Conservation (phyloP, 1,139 yeast genomes). For the Yamadazyma songkhlaensis region DNA sequence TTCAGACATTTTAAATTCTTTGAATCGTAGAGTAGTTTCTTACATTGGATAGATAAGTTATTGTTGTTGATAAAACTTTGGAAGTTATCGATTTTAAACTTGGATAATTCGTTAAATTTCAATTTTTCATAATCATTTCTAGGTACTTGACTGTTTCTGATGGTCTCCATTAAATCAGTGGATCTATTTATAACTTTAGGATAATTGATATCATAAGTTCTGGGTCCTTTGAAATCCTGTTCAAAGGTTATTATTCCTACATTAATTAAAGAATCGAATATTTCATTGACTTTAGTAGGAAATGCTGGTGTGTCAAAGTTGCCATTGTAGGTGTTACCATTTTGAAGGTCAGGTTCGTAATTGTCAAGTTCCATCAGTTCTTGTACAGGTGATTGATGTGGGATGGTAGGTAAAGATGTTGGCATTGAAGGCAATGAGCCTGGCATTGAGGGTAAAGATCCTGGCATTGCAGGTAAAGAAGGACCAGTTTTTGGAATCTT, state of each 20-base stretch:
- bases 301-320: too few relatives aligned
- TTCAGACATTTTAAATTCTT: slow-evolving; percentile 82
- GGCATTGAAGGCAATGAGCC: slow-evolving; percentile 15
- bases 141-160: slow-evolving; percentile 23
- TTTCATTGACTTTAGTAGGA: slow-evolving; percentile 17
- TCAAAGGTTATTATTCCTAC: slow-evolving; percentile 40
- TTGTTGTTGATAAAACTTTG: slow-evolving; percentile 40
- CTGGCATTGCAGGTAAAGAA: slow-evolving; percentile 11
- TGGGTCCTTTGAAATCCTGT: slow-evolving; percentile 43
- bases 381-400: slow-evolving; percentile 7
- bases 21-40: slow-evolving; percentile 49
- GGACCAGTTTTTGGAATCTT: too few relatives aligned
- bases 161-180: slow-evolving; percentile 31
- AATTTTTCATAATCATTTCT: slow-evolving; percentile 32
- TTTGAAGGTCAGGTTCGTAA: background rate
- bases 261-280: slow-evolving; percentile 33
- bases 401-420: slow-evolving; percentile 11
- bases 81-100: slow-evolving; percentile 21
- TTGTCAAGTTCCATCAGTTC: slow-evolving; percentile 1
- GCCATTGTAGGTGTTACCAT: background rate
- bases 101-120: slow-evolving; percentile 27
- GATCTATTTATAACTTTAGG: slow-evolving; percentile 26
- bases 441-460: slow-evolving; percentile 12
- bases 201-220: slow-evolving; percentile 32
- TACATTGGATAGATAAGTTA: slow-evolving; percentile 24